Evolutionary conservation across 192 early-diverging fungal genomes (phyloP), one percentile per base, ranked within the genome.

Genomic region (Entophlyctis luteolus): DNA sequence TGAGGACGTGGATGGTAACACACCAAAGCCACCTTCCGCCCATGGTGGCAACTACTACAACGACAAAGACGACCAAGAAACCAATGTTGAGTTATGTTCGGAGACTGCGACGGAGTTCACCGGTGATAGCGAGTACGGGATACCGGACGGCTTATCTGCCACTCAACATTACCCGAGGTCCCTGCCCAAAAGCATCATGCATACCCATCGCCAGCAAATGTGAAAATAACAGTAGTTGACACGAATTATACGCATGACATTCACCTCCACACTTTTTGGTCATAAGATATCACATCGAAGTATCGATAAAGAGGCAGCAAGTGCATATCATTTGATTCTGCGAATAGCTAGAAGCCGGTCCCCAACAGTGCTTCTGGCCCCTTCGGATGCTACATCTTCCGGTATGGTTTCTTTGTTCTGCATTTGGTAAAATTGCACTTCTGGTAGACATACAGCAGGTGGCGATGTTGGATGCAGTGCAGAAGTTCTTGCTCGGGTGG

Each of bases 281-380:
- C 85, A 0, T 81, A 83, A n/a, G 78, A 83, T 49, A 55, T 74
- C 8, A 82, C 91, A 38, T 75, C 88, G 14, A 55, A 73, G 14
- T n/a, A n/a, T n/a, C n/a, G 75, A 87, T 48, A 87, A 88, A 5
- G 89, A 90, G 39, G 72, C 57, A 20, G 89, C 2, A 74, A 71
- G 8, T 87, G 88, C 25, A 82, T 91, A 72, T 92, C 87, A 54
- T 92, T 92, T 72, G 80, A 58, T 70, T 83, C 20, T 79, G 82
- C 22, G 90, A 89, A 31, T 72, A 75, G 1, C 84, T 90, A 23
- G 79, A 85, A 59, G 80, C 88, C 10, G 75, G 84, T 25, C 80
- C 84, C 53, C 70, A 72, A 10, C 79, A 77, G 32, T 73, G 75
- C 0, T 71, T 42, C 75, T 81, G 65, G 75, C 73, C 20, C 75